Evolutionary conservation across 306 rosid genomes (phyloP).

Genomic region (Rosa lucieae): DNA sequence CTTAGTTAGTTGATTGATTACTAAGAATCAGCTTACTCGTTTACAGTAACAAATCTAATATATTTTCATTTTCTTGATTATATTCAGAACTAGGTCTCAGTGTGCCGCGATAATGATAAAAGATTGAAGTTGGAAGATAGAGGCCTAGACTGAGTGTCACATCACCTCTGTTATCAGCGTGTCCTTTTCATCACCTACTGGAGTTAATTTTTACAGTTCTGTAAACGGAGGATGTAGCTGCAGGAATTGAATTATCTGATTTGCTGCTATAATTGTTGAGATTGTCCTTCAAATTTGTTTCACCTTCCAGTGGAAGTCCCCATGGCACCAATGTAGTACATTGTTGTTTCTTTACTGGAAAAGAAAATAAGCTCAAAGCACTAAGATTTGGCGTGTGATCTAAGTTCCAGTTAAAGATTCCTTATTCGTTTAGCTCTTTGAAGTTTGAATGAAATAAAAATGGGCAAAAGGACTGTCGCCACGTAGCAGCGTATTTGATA

Average conservation of each 20-base stretch:
- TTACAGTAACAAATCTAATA: neutral
- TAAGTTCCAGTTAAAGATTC: neutral
- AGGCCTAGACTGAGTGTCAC: conserved; percentile 28
- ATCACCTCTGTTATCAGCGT: conserved; percentile 17
- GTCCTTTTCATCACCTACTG: conserved; percentile 27
- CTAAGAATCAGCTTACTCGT: neutral
- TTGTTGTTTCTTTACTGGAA: neutral
- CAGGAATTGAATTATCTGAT: conserved; percentile 36
- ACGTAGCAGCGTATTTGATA: neutral
- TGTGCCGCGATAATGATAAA: conserved; percentile 57
- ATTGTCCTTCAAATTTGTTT: conserved; percentile 12
- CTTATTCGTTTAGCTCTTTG: neutral
- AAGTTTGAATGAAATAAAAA: neutral
- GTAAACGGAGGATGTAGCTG: conserved; percentile 22
- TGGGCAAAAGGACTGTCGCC: neutral
- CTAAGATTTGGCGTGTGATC: conserved; percentile 1
- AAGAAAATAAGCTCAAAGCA: neutral
- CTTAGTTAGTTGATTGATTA: neutral
- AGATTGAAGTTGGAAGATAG: conserved; percentile 34
- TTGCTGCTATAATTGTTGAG: conserved; percentile 24
- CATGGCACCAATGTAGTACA: conserved; percentile 5
- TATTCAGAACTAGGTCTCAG: conserved; percentile 74
- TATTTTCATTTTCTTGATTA: conserved; percentile 9
- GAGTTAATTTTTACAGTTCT: conserved; percentile 29
- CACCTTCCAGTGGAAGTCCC: conserved; percentile 7